Evolutionary conservation across 2,329 filamentous ascomycete genomes (phyloP), one percentile per base, ranked within the genome.

Genomic region (Knoxdaviesia capensis): DNA sequence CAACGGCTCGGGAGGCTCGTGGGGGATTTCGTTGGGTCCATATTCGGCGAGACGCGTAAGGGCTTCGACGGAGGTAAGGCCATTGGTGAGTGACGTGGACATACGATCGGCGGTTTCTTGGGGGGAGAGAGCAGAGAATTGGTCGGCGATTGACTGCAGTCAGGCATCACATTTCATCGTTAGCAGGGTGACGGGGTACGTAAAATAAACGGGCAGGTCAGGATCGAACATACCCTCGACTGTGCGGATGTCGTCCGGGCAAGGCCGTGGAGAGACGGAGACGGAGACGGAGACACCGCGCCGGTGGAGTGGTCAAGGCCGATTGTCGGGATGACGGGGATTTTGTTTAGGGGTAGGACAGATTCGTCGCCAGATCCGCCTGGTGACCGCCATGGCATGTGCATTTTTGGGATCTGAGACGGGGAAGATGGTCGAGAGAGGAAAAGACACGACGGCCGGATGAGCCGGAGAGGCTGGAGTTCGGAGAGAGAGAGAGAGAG

Each of bases 1-100:
- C 44, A 98, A 63, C 7, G 90, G 87, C 59, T 98, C 90, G 1
- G 88, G 85, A 43, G 85, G 78, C 45, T 96, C 87, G 58, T 92
- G 85, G 5, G 90, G 85, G 34, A 98, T 80, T 60, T 98, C 90
- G 59, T 98, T 98, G 31, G 81, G 77, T 32, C 90, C 90, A 63
- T 90, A 75, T 48, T 80, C 74, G 53, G 79, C 72, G 46, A 94
- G 68, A 53, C 88, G 76, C 43, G 79, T 72, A 46, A 86, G 69
- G 34, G 87, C 90, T 59, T 94, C 85, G 38, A 76, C 71, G 0
- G 83, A 78, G 5, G 83, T 76, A 9, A 98, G 70, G 41, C 90
- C 90, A 53, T 83, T 71, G 9, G 69, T 75, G 30, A 94, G 64
- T n/a, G 87, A 94, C 4, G 88, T 92, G 48, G 77, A 70, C 42